These are phyloP conservation scores for Lepidopterella palustris DNA, from an alignment of 495 filamentous ascomycete genomes.

Conservation along the genomic window DNA sequence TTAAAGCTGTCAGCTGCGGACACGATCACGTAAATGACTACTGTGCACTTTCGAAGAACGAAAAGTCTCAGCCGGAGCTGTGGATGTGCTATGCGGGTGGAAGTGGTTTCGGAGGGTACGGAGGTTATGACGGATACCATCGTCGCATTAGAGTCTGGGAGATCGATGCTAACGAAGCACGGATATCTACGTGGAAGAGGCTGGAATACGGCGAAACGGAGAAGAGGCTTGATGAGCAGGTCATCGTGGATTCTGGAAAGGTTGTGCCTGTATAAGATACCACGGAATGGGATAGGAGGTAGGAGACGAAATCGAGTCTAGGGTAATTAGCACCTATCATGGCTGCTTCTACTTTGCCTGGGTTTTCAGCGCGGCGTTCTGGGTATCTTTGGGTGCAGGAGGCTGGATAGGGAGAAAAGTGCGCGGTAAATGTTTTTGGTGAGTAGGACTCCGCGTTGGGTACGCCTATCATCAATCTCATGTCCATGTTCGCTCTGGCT, in stretches of 20 bases:
- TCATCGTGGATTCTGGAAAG: conserved; percentile 76
- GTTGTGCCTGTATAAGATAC: conserved; percentile 38
- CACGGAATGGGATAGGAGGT: not conserved
- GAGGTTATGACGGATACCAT: conserved; percentile 77
- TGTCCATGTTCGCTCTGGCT: too few relatives aligned
- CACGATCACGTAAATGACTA: conserved; percentile 98
- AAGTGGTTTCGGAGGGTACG: conserved; percentile 87
- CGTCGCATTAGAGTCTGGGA: conserved; percentile 84
- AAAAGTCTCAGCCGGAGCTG: conserved; percentile 54
- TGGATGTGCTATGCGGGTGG: conserved; percentile 99
- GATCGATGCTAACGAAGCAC: conserved; percentile 79
- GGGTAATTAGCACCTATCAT: not conserved
- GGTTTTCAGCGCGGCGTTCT: not conserved
- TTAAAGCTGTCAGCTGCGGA: conserved; percentile 82
- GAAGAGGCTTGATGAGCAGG: conserved; percentile 70
- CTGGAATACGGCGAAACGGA: conserved; percentile 74
- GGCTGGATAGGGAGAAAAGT: too few relatives aligned
- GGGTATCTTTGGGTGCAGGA: not conserved
- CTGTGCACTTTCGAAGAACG: conserved; percentile 61
- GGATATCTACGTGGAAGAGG: conserved; percentile 86
- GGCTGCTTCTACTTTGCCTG: not conserved
- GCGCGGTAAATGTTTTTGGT: too few relatives aligned
- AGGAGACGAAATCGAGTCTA: too few relatives aligned
- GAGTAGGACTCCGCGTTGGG: too few relatives aligned
- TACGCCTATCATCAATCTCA: too few relatives aligned